Evolutionary conservation across 2,329 filamentous ascomycete species (phyloP).

Genomic region (Cercospora sesami): DNA sequence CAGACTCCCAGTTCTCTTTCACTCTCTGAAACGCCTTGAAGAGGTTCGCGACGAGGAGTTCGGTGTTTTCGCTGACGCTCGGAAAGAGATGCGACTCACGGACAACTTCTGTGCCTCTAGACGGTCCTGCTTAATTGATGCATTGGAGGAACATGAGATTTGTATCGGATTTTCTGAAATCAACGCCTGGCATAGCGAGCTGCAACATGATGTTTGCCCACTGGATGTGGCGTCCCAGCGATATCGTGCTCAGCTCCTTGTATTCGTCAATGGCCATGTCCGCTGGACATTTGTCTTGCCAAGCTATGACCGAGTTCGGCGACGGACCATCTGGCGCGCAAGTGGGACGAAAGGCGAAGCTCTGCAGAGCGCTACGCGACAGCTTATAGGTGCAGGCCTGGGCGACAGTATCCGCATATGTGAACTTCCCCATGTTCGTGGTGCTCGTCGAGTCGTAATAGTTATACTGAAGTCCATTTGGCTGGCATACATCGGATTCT

Average conservation of each 20-base stretch:
- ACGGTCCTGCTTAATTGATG: constrained; percentile 54
- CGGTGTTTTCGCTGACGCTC: constrained; percentile 39
- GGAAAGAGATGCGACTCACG: constrained; percentile 55
- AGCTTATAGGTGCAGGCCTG: constrained; percentile 42
- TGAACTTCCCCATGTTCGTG: constrained; percentile 6
- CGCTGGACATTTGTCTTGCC: constrained; percentile 50
- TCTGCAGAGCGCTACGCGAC: constrained; percentile 37
- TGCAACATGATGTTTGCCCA: constrained; percentile 54
- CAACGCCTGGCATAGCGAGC: constrained; percentile 56
- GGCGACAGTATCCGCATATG: constrained; percentile 18
- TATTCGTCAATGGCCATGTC: constrained; percentile 55
- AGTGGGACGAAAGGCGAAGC: constrained; percentile 6
- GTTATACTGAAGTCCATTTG: constrained; percentile 48
- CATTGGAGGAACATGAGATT: constrained; percentile 55
- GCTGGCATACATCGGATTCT: constrained; percentile 47
- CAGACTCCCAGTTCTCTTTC: constrained; percentile 35
- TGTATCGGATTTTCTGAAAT: constrained; percentile 59
- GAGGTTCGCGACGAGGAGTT: constrained; percentile 18
- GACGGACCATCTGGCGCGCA: constrained; percentile 22
- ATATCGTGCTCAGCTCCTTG: constrained; percentile 51
- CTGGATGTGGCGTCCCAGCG: constrained; percentile 49
- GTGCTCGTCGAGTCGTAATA: constrained; percentile 50
- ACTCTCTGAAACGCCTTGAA: constrained; percentile 22
- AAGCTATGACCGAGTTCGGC: constrained; percentile 45
- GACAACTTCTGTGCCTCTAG: constrained; percentile 26